Percentiles rank a stretch among this genome's conserved stretches.
phyloP scores from a whole-genome alignment of 805 yeast genomes.

The Lipomyces yamanashiensis region DNA sequence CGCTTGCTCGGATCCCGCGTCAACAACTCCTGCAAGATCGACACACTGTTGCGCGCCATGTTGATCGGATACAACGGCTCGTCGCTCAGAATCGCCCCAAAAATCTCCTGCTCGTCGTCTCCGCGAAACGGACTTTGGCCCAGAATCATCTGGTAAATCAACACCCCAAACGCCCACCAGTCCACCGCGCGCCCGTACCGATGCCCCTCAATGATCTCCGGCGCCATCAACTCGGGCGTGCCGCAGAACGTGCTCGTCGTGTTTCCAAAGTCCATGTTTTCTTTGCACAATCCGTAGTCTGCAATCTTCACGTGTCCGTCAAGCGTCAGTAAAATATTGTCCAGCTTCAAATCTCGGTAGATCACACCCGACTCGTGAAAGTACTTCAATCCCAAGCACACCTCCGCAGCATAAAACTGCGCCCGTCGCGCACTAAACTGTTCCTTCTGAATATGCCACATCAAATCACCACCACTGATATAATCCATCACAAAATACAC shows the following conservation, averaged over 20 bases:
- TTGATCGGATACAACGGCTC: conserved; percentile 96
- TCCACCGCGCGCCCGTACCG: conserved; percentile 93
- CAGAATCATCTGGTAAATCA: conserved; percentile 92
- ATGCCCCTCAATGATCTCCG: conserved; percentile 92
- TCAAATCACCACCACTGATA: conserved; percentile 95
- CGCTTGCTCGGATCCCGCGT: conserved; percentile 87
- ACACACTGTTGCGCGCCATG: conserved; percentile 96
- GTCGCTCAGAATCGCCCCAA: conserved; percentile 93
- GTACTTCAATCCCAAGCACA: conserved; percentile 83
- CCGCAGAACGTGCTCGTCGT: conserved; percentile 97
- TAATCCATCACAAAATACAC: conserved; percentile 98
- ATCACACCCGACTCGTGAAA: conserved; percentile 96
- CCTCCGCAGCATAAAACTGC: conserved; percentile 97
- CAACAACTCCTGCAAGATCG: conserved; percentile 85
- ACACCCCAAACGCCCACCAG: conserved; percentile 99
- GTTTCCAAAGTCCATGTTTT: conserved; percentile 80
- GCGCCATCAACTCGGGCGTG: conserved; percentile 99
- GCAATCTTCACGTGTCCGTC: conserved; percentile 96
- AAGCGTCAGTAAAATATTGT: conserved; percentile 84
- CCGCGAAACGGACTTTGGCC: conserved; percentile 98
- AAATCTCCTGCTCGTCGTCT: conserved; percentile 95
- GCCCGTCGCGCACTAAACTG: conserved; percentile 89
- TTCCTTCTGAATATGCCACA: conserved; percentile 98
- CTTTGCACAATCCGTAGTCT: conserved; percentile 97
- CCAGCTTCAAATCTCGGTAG: conserved; percentile 94